A percentile compares a stretch with the other conserved stretches of the same genome.
Evolutionary conservation across 2,329 filamentous ascomycete species (phyloP).

Genomic region (Neospermospora avenae): DNA sequence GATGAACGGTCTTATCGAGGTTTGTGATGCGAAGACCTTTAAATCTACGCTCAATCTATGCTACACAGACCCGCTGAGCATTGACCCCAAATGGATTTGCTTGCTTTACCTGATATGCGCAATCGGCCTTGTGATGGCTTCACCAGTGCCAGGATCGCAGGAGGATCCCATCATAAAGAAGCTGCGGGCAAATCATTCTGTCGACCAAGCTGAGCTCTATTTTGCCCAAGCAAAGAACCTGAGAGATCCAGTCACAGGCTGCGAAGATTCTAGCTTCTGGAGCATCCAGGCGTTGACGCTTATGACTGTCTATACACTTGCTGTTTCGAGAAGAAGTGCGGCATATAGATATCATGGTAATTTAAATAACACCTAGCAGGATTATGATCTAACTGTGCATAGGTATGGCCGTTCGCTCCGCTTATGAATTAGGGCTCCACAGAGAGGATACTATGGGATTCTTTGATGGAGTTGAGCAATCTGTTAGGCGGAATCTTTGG

Average conservation of each 20-base stretch:
- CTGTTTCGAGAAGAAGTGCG: slow-evolving; percentile 58
- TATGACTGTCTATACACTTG: slow-evolving; percentile 63
- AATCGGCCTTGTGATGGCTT: slow-evolving; percentile 58
- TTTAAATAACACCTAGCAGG: slow-evolving; percentile 4
- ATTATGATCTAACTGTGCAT: slow-evolving; percentile 1
- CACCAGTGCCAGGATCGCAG: slow-evolving; percentile 45
- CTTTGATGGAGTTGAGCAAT: slow-evolving; percentile 46
- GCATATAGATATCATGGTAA: slow-evolving; percentile 60
- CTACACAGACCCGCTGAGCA: slow-evolving; percentile 51
- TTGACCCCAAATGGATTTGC: slow-evolving; percentile 52
- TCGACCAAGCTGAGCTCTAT: slow-evolving; percentile 58
- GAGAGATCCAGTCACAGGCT: slow-evolving; percentile 44
- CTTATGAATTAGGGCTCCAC: slow-evolving; percentile 60
- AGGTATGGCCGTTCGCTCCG: slow-evolving; percentile 63
- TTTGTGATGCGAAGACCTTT: slow-evolving; percentile 53
- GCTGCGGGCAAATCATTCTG: slow-evolving; percentile 43
- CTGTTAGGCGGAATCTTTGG: slow-evolving; percentile 57
- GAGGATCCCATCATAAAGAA: slow-evolving; percentile 51
- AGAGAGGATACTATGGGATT: slow-evolving; percentile 55
- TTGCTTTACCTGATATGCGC: slow-evolving; percentile 60
- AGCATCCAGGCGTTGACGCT: slow-evolving; percentile 60
- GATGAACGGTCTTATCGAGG: slow-evolving; percentile 58
- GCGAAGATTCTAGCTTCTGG: slow-evolving; percentile 63
- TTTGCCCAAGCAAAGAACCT: slow-evolving; percentile 57
- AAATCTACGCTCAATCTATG: slow-evolving; percentile 48